Evolutionary conservation across 2,329 filamentous ascomycete genomes (phyloP), one percentile per base, ranked within the genome.

Genomic region (Fusarium hainanense): DNA sequence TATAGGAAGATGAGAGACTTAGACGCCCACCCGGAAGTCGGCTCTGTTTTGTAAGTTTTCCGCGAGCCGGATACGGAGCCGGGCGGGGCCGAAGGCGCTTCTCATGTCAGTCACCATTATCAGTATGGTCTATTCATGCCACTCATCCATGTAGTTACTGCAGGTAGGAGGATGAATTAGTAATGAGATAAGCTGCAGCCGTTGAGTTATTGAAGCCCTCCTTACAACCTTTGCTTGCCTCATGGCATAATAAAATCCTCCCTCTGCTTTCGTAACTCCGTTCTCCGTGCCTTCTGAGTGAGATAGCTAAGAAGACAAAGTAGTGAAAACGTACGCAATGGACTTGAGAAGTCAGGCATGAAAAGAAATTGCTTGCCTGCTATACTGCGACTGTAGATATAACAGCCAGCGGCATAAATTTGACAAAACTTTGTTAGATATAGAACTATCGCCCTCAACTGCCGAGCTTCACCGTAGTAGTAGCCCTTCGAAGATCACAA

Each of bases 41-140:
- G 60, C 40, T 54, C 54, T 37, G 58, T 57, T 74, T 70, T 70
- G 57, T 71, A 63, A 71, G 52, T 47, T 62, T 51, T 67, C 69
- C 69, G 63, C 54, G 28, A 18, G 41, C 63, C 51, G 58, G 41
- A 50, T 56, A 68, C 58, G 54, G 67, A 40, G 34, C 63, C 47
- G 58, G 50, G 67, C 50, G 67, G 63, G 63, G 67, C 67, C 54
- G 46, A 44, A 41, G 64, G 57, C 37, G n/a, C 30, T 40, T 30
- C 6, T 21, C 23, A 34, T 41, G 52, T 16, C 28, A 49, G 14
- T 44, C 61, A 49, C 30, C 27, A 13, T 46, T n/a, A 12, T 37
- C 32, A 51, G 32, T 20, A 23, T 51, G 16, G 48, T 20, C 21
- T 21, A 16, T 43, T 23, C 6, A 20, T n/a, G 27, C 12, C 49